Evolutionary conservation across 495 filamentous ascomycete genomes (phyloP).

Genomic region (Pseudevernia furfuracea): DNA sequence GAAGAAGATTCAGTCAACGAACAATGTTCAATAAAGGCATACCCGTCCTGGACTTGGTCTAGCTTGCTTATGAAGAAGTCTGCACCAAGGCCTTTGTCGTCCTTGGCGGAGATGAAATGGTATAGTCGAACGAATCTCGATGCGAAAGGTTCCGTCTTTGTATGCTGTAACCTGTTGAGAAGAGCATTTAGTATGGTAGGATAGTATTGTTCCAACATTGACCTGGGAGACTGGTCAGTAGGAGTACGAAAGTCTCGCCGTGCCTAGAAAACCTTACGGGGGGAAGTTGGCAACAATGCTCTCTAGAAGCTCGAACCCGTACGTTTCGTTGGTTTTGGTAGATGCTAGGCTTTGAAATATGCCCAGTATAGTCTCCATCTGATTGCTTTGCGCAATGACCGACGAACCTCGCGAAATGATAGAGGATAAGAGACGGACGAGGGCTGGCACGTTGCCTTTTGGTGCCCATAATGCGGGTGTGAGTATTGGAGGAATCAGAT

Average conservation of each 20-base stretch:
- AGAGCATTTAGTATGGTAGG: conserved; percentile 70
- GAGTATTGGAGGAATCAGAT: conserved; percentile 65
- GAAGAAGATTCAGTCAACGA: not conserved
- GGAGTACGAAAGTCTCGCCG: not conserved
- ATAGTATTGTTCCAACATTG: conserved; percentile 67
- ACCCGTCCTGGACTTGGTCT: conserved; percentile 71
- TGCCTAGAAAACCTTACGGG: conserved; percentile 42
- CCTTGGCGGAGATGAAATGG: conserved; percentile 74
- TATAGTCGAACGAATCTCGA: conserved; percentile 83
- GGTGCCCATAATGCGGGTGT: conserved; percentile 76
- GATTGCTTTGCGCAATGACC: conserved; percentile 64
- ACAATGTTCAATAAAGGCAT: conserved; percentile 22
- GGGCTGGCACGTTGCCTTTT: conserved; percentile 84
- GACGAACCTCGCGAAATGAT: conserved; percentile 69
- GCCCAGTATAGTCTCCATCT: conserved; percentile 71
- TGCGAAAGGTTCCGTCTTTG: conserved; percentile 72
- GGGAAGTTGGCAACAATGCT: conserved; percentile 62
- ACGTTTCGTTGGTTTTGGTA: conserved; percentile 64
- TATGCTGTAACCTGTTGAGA: conserved; percentile 69
- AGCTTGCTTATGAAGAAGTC: conserved; percentile 80
- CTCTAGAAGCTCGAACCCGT: conserved; percentile 86
- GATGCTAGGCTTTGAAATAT: conserved; percentile 86
- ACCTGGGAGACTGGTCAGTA: conserved; percentile 37
- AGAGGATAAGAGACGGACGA: conserved; percentile 74
- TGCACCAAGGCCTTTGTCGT: conserved; percentile 69